A percentile compares a stretch with the other conserved stretches of the same genome.
Evolutionary conservation across 2,329 filamentous ascomycete species (phyloP).

Genomic region (Dothiorella sarmentorum): DNA sequence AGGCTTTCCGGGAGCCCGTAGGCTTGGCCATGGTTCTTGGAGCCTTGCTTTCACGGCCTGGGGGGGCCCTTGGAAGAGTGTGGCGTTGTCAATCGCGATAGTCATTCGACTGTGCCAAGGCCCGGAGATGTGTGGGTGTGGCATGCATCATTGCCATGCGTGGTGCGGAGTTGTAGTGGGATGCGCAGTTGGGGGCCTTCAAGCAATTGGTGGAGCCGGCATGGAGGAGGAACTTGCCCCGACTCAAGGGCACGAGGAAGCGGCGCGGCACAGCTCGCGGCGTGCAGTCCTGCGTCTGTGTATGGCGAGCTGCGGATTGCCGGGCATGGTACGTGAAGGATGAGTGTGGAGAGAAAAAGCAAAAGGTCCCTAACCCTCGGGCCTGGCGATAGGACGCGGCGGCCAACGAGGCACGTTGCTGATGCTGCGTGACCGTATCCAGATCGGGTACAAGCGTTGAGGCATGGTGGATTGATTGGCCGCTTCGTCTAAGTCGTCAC

Average conservation of each 20-base stretch:
- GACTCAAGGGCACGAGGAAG: background rate
- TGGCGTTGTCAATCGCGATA: background rate
- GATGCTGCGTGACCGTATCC: background rate
- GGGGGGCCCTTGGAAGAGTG: background rate
- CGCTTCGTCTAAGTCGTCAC: background rate
- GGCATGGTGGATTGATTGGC: background rate
- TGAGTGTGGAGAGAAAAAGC: too few relatives aligned
- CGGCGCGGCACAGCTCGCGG: slow-evolving; percentile 10
- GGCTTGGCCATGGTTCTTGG: background rate
- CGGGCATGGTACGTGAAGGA: background rate
- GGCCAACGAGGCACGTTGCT: background rate
- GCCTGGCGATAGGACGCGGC: background rate
- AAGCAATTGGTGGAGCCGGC: background rate
- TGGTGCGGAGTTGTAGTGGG: background rate
- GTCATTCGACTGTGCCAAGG: slow-evolving; percentile 2
- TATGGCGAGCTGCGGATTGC: background rate
- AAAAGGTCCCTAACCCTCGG: background rate
- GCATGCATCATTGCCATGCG: slow-evolving; percentile 5
- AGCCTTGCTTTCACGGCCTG: background rate
- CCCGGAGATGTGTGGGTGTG: background rate
- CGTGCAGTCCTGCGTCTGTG: background rate
- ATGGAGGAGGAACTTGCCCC: background rate
- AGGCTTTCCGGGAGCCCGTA: background rate
- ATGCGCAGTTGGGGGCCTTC: background rate
- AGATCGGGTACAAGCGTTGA: background rate